phyloP scores from a whole-genome alignment of 2,329 filamentous ascomycete species.

The Fusarium duplospermum region DNA sequence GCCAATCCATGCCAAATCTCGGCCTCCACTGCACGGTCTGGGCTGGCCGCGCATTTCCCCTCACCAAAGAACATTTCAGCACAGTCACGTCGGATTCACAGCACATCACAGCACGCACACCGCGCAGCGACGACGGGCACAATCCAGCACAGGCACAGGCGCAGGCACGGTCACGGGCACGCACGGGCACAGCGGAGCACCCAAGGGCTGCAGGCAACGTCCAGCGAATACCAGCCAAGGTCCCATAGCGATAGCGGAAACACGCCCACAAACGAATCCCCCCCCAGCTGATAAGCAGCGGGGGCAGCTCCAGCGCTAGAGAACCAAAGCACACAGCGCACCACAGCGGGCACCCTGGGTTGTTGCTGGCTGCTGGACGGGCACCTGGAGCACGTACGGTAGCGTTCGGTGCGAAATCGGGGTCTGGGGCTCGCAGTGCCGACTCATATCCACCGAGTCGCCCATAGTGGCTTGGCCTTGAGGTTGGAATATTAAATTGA shows the following conservation, averaged over 20 bases:
- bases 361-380: not conserved
- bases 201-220: not conserved
- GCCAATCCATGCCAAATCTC: constrained; percentile 16
- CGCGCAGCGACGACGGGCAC: constrained; percentile 9
- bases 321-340: not conserved
- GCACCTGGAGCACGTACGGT: not conserved
- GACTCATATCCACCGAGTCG: constrained; percentile 24
- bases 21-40: constrained; percentile 9
- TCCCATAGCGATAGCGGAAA: not conserved
- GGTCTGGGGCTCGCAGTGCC: constrained; percentile 10
- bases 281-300: not conserved
- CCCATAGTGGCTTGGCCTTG: constrained; percentile 34
- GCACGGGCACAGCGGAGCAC: not conserved
- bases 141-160: constrained; percentile 26
- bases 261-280: not conserved
- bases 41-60: constrained; percentile 49
- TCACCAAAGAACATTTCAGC: constrained; percentile 58
- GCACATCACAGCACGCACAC: constrained; percentile 38
- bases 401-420: constrained; percentile 37
- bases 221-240: not conserved
- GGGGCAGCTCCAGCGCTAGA: not conserved
- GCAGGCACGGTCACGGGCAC: not conserved
- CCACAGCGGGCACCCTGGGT: not conserved
- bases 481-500: constrained; percentile 29
- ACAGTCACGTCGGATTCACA: constrained; percentile 47